Base-by-base conservation (phyloP, 1,284 basidiomycete species). In the Pseudozyma flocculosa region DNA sequence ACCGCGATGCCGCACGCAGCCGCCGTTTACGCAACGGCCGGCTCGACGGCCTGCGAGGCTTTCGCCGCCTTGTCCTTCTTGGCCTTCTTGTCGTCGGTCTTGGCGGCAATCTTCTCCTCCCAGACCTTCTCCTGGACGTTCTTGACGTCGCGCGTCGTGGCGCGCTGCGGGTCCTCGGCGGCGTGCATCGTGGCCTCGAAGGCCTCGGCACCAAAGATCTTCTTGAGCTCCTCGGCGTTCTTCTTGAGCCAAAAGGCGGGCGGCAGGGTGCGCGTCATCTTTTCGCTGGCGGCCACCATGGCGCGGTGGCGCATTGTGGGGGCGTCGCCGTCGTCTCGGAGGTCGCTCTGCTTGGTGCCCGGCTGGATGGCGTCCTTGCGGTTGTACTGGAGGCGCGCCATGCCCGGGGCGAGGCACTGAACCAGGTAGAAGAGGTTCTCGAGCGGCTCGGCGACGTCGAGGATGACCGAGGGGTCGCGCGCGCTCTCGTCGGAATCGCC, bases 351-450 rank as follows among this genome's bases (percentile, higher is more conserved):
- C 53, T 67, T 62, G 52, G 72, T 72, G 46, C 71, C 71, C 40
- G 62, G 61, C 56, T 72, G 70, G 54, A 72, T 64, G 43, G 62
- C 70, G 43, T 74, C 68, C 54, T 69, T 70, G 42, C 70, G 68
- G 47, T 57, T 55, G 56, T 65, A 64, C 50, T 71, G 48, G 45
- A 74, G 60, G 24, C 48, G 48, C 45, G 64, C 67, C 54, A 72
- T 66, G 32, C 72, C 72, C 29, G 72, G 72, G 42, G 63, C 60
- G 26, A 74, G 60, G 29, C 63, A 68, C 63, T 69, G 67, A 36
- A 74, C 62, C 39, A 74, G 57, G 61, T 74, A 72, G 48, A 72
- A 56, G 47, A 70, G 70, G 59, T 73, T 73, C 53, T 73, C 72
- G 43, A 73, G 52, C 19, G 70, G 65, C 56, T 74, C 70, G 14